phyloP scores from a whole-genome alignment of 805 yeast genomes.

The Cyberlindnera misumaiensis region DNA sequence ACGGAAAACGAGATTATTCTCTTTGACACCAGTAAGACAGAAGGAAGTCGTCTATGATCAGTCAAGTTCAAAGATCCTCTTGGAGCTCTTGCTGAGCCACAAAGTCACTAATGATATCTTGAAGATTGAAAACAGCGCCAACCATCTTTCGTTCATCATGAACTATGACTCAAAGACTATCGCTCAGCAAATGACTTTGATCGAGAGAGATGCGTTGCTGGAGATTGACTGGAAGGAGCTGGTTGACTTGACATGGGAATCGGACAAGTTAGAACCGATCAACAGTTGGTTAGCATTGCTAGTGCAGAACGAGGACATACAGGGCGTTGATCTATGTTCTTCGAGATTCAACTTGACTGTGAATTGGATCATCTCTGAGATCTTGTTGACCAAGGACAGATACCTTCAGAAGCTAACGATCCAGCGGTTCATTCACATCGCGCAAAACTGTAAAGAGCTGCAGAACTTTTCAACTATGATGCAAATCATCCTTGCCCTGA shows the following conservation, averaged over 20 bases:
- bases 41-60: conserved; percentile 17
- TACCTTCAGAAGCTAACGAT: conserved; percentile 60
- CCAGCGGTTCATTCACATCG: conserved; percentile 84
- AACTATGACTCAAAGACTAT: conserved; percentile 59
- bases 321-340: conserved; percentile 79
- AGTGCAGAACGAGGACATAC: conserved; percentile 44
- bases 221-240: conserved; percentile 93
- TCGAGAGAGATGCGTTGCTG: conserved; percentile 75
- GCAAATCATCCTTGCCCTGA: conserved; percentile 80
- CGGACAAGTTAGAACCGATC: conserved; percentile 52
- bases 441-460: conserved; percentile 58
- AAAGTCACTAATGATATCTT: conserved; percentile 18
- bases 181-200: conserved; percentile 77
- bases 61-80: conserved; percentile 30
- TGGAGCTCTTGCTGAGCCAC: conserved; percentile 29
- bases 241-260: conserved; percentile 66
- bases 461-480: conserved; percentile 85
- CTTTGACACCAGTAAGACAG: conserved; percentile 27
- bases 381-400: conserved; percentile 58
- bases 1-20: conserved; percentile 30
- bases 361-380: conserved; percentile 88
- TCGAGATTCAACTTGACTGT: conserved; percentile 83
- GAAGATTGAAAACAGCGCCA: conserved; percentile 27
- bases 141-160: conserved; percentile 79
- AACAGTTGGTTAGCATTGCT: conserved; percentile 81